Percentiles rank a stretch among this genome's conserved stretches.
These are phyloP conservation scores for Plasmodium sp. DNA, from an alignment of 169 alveolate genomes.

Conservation along the genomic window DNA sequence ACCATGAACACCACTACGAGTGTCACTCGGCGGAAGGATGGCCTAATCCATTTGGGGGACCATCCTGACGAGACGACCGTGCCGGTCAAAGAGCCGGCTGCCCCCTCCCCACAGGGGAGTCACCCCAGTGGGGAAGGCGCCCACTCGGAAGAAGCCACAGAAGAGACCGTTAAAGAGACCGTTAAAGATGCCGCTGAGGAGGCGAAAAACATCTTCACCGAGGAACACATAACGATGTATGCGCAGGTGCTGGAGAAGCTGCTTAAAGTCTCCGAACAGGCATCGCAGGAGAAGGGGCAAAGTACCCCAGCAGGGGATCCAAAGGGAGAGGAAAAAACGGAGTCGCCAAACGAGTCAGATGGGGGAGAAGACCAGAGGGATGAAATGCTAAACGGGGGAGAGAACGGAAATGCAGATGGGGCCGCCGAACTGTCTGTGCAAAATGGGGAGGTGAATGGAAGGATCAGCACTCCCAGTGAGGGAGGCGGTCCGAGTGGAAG, in stretches of 20 bases:
- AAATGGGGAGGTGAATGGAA: background rate
- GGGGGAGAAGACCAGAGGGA: background rate
- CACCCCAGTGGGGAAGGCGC: background rate
- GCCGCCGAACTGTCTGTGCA: background rate
- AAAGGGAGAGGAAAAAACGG: background rate
- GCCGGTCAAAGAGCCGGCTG: background rate
- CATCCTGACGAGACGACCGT: background rate
- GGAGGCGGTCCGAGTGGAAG: background rate
- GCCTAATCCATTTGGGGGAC: too few species aligned
- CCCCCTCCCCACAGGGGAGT: background rate
- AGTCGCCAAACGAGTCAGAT: background rate
- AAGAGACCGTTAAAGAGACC: background rate
- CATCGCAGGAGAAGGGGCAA: background rate
- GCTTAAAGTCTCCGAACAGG: background rate
- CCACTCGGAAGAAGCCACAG: background rate
- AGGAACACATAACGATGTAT: conserved; percentile 54
- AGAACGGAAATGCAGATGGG: background rate
- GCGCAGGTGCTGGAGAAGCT: conserved; percentile 26
- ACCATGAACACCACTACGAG: conserved; percentile 17
- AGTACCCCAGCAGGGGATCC: background rate
- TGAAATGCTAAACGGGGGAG: background rate
- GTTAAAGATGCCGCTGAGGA: background rate
- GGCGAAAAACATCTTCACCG: conserved; percentile 24
- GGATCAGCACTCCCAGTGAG: background rate
- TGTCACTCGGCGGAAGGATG: background rate